These are phyloP conservation scores for Kitagawia praeruptora DNA, from an alignment of 129 eudicot genomes.

Conservation along the genomic window DNA sequence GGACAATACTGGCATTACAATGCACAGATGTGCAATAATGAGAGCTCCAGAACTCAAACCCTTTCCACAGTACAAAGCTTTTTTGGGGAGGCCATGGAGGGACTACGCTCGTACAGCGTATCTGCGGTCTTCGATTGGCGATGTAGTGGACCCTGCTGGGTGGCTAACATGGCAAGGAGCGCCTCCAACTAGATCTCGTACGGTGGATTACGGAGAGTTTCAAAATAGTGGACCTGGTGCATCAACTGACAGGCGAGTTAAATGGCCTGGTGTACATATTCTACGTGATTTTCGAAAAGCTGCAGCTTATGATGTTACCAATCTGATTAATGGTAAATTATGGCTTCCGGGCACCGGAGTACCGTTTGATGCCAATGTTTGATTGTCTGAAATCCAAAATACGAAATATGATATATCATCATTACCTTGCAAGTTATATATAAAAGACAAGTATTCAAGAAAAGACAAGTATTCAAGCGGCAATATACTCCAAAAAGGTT, in stretches of 20 bases:
- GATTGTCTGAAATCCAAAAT: not conserved
- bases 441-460: too few relatives aligned
- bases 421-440: too few relatives aligned
- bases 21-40: not conserved
- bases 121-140: not conserved
- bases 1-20: not conserved
- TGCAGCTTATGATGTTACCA: not conserved
- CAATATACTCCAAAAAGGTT: too few relatives aligned
- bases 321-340: not conserved
- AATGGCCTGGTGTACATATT: not conserved
- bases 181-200: not conserved
- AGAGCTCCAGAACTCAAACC: not conserved
- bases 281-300: not conserved
- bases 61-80: not conserved
- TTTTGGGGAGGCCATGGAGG: constrained; percentile 1
- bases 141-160: not conserved
- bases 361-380: not conserved
- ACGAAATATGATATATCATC: too few relatives aligned
- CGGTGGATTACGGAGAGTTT: not conserved
- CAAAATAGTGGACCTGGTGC: not conserved
- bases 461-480: too few relatives aligned
- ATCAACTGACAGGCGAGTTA: not conserved
- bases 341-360: not conserved
- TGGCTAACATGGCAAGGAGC: not conserved
- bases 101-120: not conserved